Percentiles rank a stretch among this genome's conserved stretches.
Conservation (phyloP, 2,329 filamentous ascomycete species). For the Rhinocladiella similis region DNA sequence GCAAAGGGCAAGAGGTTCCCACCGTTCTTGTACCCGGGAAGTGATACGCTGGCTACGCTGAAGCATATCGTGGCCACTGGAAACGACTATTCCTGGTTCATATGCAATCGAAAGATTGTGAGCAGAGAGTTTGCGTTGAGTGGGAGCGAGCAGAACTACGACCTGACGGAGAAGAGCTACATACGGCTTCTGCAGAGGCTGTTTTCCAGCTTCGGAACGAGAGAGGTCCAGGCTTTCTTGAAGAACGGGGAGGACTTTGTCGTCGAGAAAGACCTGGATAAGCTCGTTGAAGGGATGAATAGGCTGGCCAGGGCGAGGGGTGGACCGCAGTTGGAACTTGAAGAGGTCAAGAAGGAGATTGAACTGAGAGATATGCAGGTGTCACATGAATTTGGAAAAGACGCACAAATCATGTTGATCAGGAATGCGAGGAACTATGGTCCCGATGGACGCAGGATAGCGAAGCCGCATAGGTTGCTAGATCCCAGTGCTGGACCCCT, state of each 20-base stretch:
- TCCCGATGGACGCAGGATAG: conserved; percentile 56
- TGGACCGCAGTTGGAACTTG: conserved; percentile 52
- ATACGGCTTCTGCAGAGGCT: conserved; percentile 55
- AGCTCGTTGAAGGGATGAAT: conserved; percentile 62
- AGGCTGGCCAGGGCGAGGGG: conserved; percentile 47
- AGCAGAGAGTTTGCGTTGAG: conserved; percentile 64
- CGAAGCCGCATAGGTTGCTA: conserved; percentile 55
- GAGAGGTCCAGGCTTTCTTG: conserved; percentile 59
- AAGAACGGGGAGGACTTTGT: conserved; percentile 62
- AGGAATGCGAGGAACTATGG: conserved; percentile 58
- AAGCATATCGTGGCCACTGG: conserved; percentile 62
- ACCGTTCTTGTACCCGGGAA: conserved; percentile 57
- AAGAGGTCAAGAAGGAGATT: conserved; percentile 48
- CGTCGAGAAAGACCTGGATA: conserved; percentile 56
- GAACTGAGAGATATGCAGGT: conserved; percentile 58
- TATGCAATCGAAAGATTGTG: conserved; percentile 59
- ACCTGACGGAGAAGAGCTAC: conserved; percentile 59
- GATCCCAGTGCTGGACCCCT: conserved; percentile 59
- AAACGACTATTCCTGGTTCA: conserved; percentile 65
- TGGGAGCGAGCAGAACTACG: conserved; percentile 64
- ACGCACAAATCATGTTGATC: conserved; percentile 63
- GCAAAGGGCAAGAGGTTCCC: conserved; percentile 60
- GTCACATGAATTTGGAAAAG: conserved; percentile 58
- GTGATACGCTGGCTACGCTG: conserved; percentile 59
- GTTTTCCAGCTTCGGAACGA: conserved; percentile 54